A percentile compares a stretch with the other conserved stretches of the same genome.
Evolutionary conservation across 2,329 filamentous ascomycete species (phyloP).

Genomic region (Alternaria arborescens): DNA sequence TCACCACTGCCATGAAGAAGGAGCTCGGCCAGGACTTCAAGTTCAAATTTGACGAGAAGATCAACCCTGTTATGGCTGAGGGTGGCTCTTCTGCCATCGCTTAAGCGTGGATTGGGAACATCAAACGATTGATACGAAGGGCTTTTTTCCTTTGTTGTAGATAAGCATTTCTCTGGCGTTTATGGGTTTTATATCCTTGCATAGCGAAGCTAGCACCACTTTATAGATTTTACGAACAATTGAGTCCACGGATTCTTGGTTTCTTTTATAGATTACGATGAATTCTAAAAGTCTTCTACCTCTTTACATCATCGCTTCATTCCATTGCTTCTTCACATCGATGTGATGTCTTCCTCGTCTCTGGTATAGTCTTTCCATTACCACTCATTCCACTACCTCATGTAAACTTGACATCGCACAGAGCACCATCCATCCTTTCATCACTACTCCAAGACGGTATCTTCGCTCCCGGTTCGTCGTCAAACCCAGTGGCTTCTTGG

Average conservation of each 20-base stretch:
- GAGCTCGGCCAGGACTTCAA: slow-evolving; percentile 77
- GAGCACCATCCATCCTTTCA: neutral
- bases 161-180: slow-evolving; percentile 16
- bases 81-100: slow-evolving; percentile 64
- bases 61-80: slow-evolving; percentile 71
- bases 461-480: neutral
- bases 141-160: slow-evolving; percentile 3
- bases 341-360: neutral
- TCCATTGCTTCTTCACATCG: slow-evolving; percentile 49
- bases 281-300: slow-evolving; percentile 65
- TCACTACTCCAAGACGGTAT: neutral
- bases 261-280: slow-evolving; percentile 3
- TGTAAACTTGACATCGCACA: neutral
- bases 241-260: slow-evolving; percentile 7
- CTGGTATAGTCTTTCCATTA: neutral
- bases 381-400: too few species aligned
- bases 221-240: slow-evolving; percentile 15
- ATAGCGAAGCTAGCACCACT: slow-evolving; percentile 12
- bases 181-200: slow-evolving; percentile 15
- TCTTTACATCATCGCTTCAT: slow-evolving; percentile 54
- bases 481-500: neutral
- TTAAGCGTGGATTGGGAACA: slow-evolving; percentile 42
- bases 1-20: slow-evolving; percentile 72
- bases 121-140: neutral
- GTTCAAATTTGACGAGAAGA: slow-evolving; percentile 74